These are phyloP conservation scores for Euphorbia lathyris DNA, from an alignment of 345 rosid genomes.

Conservation along the genomic window DNA sequence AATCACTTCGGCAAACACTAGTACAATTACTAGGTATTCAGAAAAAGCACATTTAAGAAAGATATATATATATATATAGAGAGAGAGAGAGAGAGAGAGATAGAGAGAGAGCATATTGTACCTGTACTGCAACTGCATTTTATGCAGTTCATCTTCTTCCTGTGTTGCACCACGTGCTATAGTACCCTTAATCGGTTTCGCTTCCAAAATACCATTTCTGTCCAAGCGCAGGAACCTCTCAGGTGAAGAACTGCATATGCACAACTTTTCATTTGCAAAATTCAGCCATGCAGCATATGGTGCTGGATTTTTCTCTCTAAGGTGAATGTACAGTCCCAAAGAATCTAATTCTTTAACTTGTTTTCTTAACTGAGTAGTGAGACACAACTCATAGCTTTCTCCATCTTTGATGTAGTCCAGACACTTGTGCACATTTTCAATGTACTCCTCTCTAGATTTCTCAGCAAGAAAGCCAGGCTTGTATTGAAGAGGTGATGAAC, in stretches of 20 bases:
- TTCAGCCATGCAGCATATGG: conserved; percentile 95
- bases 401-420: conserved; percentile 81
- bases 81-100: neutral
- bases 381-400: conserved; percentile 96
- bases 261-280: conserved; percentile 61
- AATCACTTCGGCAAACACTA: neutral
- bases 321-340: conserved; percentile 74
- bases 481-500: conserved; percentile 17
- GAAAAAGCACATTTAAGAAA: neutral
- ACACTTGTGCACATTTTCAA: conserved; percentile 64
- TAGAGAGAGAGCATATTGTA: conserved; percentile 23
- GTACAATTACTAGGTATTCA: neutral
- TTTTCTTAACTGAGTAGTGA: conserved; percentile 70
- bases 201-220: conserved; percentile 64
- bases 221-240: conserved; percentile 85
- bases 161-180: conserved; percentile 70
- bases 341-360: conserved; percentile 51
- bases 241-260: conserved; percentile 87
- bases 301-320: conserved; percentile 84
- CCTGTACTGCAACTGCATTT: conserved; percentile 69
- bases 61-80: no score
- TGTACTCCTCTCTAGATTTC: conserved; percentile 62
- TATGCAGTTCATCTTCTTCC: conserved; percentile 69
- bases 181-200: conserved; percentile 93
- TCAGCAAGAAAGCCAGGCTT: conserved; percentile 52